Evolutionary conservation across 140 eudicot species (phyloP).

Genomic region (Stevia rebaudiana): DNA sequence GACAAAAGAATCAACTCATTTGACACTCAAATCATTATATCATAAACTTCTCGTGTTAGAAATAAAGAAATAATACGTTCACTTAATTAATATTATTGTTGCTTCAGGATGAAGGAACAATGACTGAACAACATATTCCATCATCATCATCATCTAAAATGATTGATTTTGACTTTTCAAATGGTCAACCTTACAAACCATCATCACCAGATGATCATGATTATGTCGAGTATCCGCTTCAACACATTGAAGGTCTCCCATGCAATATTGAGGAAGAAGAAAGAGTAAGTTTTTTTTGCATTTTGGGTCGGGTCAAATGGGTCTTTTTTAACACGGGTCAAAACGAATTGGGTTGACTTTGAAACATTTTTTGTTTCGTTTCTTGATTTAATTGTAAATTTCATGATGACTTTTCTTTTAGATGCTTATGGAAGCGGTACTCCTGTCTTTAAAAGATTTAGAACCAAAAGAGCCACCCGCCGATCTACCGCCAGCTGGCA

Average conservation of each 20-base stretch:
- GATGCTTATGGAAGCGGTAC: slow-evolving; percentile 84
- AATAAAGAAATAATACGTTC: background rate
- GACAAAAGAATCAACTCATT: background rate
- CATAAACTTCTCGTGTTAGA: background rate
- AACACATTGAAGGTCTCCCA: slow-evolving; percentile 62
- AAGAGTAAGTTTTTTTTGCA: slow-evolving; percentile 46
- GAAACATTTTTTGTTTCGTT: background rate
- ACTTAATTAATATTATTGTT: background rate
- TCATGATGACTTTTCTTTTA: no score
- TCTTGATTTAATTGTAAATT: background rate
- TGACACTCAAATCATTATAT: background rate
- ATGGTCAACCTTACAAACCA: slow-evolving; percentile 51
- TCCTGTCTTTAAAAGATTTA: slow-evolving; percentile 63
- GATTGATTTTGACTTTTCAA: slow-evolving; percentile 75
- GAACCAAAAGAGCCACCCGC: slow-evolving; percentile 30
- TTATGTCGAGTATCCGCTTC: slow-evolving; percentile 82
- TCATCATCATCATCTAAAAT: slow-evolving; percentile 80
- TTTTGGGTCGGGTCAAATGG: no score
- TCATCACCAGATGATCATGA: slow-evolving; percentile 62
- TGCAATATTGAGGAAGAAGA: slow-evolving; percentile 80
- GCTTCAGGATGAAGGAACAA: slow-evolving; percentile 62
- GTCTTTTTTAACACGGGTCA: no score
- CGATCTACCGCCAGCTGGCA: slow-evolving; percentile 17
- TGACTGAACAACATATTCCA: slow-evolving; percentile 33
- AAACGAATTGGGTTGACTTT: no score